phyloP scores from a whole-genome alignment of 2,329 filamentous ascomycete species.

The Sporothrix humicola region DNA sequence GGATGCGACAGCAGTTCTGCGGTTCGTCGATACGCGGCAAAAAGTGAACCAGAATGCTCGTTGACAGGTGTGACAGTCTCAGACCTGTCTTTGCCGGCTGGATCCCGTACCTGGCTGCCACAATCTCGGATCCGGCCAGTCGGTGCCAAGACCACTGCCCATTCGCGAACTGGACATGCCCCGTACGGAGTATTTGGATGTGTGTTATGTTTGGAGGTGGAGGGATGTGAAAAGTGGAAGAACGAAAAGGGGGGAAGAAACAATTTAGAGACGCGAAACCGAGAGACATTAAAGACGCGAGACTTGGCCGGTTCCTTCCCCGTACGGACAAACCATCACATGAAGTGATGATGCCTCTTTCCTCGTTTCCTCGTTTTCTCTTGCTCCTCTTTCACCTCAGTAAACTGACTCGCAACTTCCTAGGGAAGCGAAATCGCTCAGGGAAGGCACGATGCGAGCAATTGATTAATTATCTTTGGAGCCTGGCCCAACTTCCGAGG shows the following conservation, averaged over 20 bases:
- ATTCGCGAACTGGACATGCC: background rate
- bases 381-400: no score
- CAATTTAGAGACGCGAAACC: background rate
- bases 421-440: background rate
- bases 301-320: constrained; percentile 14
- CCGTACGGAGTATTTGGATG: background rate
- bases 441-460: constrained; percentile 21
- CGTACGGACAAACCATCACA: background rate
- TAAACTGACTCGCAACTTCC: background rate
- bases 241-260: background rate
- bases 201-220: constrained; percentile 2
- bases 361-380: background rate
- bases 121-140: constrained; percentile 24
- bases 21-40: constrained; percentile 23
- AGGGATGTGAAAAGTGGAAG: background rate
- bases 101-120: constrained; percentile 10
- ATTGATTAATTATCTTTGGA: constrained; percentile 10
- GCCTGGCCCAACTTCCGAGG: constrained; percentile 3
- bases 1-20: background rate
- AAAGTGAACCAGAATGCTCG: background rate
- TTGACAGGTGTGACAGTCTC: constrained; percentile 23
- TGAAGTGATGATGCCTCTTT: constrained; percentile 15
- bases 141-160: background rate
- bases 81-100: constrained; percentile 13
- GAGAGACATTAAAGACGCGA: background rate